These are phyloP conservation scores for Teratosphaeriaceae sp. DNA, from an alignment of 2,329 filamentous ascomycete genomes.

Conservation along the genomic window DNA sequence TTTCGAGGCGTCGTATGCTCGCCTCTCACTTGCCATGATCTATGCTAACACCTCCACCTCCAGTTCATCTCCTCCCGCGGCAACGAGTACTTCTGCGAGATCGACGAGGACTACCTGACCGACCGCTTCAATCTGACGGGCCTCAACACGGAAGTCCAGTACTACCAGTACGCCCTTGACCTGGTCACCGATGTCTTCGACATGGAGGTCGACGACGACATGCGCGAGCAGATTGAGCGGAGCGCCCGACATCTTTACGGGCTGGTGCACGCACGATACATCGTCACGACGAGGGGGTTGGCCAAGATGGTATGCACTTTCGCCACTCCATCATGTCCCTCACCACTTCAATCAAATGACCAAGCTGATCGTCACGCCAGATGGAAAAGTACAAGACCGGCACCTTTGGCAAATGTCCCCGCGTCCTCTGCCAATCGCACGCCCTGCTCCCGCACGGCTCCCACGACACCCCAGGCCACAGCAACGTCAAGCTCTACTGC, in stretches of 20 bases:
- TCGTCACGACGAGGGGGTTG: slow-evolving; percentile 88
- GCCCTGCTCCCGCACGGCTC: slow-evolving; percentile 92
- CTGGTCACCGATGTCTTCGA: slow-evolving; percentile 98
- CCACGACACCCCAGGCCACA: slow-evolving; percentile 78
- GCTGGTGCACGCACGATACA: slow-evolving; percentile 90
- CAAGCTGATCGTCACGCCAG: too few species aligned
- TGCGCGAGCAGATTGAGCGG: slow-evolving; percentile 97
- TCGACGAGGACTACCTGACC: slow-evolving; percentile 97
- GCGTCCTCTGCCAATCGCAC: slow-evolving; percentile 90
- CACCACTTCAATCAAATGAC: neutral
- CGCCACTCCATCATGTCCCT: neutral
- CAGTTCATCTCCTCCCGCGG: slow-evolving; percentile 97
- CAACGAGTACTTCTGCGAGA: slow-evolving; percentile 99
- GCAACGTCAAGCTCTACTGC: slow-evolving; percentile 95
- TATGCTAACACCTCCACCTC: too few species aligned
- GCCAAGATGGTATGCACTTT: slow-evolving; percentile 76
- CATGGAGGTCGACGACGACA: slow-evolving; percentile 96
- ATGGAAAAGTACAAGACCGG: slow-evolving; percentile 98
- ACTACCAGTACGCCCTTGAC: slow-evolving; percentile 98
- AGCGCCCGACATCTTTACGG: slow-evolving; percentile 93
- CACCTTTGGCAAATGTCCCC: slow-evolving; percentile 96
- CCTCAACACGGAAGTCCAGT: slow-evolving; percentile 93
- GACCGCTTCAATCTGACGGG: slow-evolving; percentile 98
- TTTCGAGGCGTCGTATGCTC: too few species aligned
- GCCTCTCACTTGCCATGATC: too few species aligned